Base-by-base conservation (phyloP, 805 yeast genomes). In the Candida koratica region DNA sequence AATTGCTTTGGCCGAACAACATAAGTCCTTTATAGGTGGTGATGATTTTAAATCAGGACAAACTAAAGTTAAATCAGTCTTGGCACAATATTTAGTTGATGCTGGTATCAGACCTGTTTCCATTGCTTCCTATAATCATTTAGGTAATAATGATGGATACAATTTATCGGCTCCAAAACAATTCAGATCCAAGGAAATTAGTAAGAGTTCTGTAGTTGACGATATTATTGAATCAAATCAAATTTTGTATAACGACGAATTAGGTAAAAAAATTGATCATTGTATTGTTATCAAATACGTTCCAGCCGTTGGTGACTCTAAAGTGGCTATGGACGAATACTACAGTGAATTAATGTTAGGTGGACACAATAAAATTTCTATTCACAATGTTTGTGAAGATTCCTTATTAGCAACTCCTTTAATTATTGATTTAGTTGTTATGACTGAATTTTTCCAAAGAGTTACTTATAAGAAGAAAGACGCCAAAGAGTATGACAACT, bases 281-380 rank as follows among this genome's bases (percentile, higher is more conserved):
- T 84, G 95, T 66, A 89, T 89, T 60, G 97, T 89, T 43, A 89
- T 89, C 71, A 89, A 89, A 68, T 88, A 89, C 62, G 67, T 90
- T 58, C 84, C 85, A 38, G 96, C 97, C 6, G 97, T 89, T 32
- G 96, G 95, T 25, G 97, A 89, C 64, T 81, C 93, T 46, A 89
- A 89, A 71, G 96, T 89, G 46, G 97, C 97, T 36, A 90, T 89
- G 97, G 97, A 89, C 63, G 97, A 90, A 68, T 89, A 89, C 69
- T 87, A 90, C 69, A 83, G 94, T 38, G 97, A 89, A 65, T 79
- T 89, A 57, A 90, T 89, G 97, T 75, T 89, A 52, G 97, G 97
- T 43, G 97, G 97, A 29, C 96, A 89, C 68, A 90, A 89, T 70
- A 83, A 93, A 58, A 84, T 89, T 48, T 80, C 94, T 32, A 83